Evolutionary conservation across 805 yeast genomes (phyloP).

Genomic region (Kregervanrija delftensis): DNA sequence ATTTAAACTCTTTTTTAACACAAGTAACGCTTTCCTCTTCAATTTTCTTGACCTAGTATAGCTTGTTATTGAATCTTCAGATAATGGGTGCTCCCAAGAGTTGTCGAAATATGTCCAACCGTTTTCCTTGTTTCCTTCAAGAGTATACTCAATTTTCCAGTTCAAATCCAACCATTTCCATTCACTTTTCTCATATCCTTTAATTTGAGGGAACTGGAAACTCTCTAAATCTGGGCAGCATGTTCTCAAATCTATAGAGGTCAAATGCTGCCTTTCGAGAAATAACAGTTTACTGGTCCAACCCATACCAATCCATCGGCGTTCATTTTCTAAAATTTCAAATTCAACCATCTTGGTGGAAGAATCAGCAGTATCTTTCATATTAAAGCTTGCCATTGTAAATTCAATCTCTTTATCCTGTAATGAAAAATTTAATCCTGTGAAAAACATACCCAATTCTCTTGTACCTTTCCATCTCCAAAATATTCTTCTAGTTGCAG

Average conservation of each 20-base stretch:
- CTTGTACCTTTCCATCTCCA: slow-evolving; percentile 45
- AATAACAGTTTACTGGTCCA: slow-evolving; percentile 49
- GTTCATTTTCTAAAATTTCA: slow-evolving; percentile 47
- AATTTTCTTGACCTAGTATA: slow-evolving; percentile 49
- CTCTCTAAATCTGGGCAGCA: slow-evolving; percentile 24
- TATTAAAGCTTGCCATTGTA: slow-evolving; percentile 6
- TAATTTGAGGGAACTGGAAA: slow-evolving; percentile 41
- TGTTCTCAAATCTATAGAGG: slow-evolving; percentile 32
- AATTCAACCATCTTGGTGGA: slow-evolving; percentile 43
- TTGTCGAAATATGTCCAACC: slow-evolving; percentile 54
- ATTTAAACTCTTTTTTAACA: neutral
- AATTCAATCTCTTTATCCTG: slow-evolving; percentile 12
- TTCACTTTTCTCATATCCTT: slow-evolving; percentile 30
- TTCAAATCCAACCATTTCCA: slow-evolving; percentile 54
- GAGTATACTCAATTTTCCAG: slow-evolving; percentile 42
- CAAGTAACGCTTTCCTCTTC: slow-evolving; percentile 38
- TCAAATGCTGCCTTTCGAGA: slow-evolving; percentile 42
- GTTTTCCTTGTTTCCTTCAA: slow-evolving; percentile 30
- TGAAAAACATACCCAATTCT: slow-evolving; percentile 30
- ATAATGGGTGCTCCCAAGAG: slow-evolving; percentile 38
- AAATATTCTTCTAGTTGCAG: slow-evolving; percentile 35
- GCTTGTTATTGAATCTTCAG: slow-evolving; percentile 38
- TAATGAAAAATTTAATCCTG: slow-evolving; percentile 31
- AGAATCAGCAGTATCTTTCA: slow-evolving; percentile 4
- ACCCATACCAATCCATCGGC: slow-evolving; percentile 58